Evolutionary conservation across 2,329 filamentous ascomycete genomes (phyloP).

Genomic region (Cadophora sp.): DNA sequence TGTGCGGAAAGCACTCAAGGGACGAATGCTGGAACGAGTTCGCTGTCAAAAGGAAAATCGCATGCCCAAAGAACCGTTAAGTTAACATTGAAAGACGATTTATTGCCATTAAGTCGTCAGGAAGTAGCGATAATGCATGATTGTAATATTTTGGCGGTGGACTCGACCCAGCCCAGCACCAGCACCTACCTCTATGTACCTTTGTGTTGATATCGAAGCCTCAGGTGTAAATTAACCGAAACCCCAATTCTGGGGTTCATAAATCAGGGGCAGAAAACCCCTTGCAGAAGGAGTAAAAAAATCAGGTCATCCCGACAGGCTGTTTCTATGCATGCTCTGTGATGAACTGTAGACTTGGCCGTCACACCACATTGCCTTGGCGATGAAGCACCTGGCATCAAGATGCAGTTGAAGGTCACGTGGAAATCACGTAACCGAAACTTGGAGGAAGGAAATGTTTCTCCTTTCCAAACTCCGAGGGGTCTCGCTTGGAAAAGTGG

Average conservation of each 20-base stretch:
- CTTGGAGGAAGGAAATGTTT: not conserved
- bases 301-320: conserved; percentile 12
- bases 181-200: no score
- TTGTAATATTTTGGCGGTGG: no score
- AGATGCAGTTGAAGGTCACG: conserved; percentile 3
- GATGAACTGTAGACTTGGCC: conserved; percentile 11
- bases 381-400: conserved; percentile 3
- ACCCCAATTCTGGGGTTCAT: not conserved
- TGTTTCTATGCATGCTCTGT: conserved; percentile 1
- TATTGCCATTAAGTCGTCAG: no score
- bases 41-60: no score
- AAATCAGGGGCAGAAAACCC: not conserved
- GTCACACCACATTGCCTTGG: conserved; percentile 16
- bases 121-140: no score
- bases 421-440: not conserved
- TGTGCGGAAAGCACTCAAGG: no score
- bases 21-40: no score
- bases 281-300: not conserved
- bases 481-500: conserved; percentile 2
- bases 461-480: conserved; percentile 3
- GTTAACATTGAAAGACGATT: no score
- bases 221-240: not conserved
- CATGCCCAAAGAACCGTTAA: no score
- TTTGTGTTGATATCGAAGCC: no score
- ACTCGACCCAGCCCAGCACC: no score